phyloP scores from a whole-genome alignment of 495 filamentous ascomycete genomes.

The Cercophora samala region DNA sequence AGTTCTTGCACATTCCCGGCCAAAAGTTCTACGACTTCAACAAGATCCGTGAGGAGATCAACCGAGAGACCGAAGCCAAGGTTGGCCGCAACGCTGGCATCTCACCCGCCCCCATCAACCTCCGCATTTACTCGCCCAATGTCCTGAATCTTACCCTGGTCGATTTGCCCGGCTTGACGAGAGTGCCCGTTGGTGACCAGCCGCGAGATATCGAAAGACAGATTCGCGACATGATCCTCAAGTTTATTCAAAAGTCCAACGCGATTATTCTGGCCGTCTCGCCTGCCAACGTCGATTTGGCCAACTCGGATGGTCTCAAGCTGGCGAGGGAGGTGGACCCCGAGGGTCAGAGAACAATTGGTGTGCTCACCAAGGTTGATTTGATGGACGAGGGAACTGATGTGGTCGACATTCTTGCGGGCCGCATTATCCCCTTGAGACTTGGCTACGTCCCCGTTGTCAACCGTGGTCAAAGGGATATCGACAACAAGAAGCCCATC shows the following conservation, averaged over 20 bases:
- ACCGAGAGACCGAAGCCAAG: slow-evolving; percentile 93
- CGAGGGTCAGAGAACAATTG: slow-evolving; percentile 96
- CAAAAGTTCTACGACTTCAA: slow-evolving; percentile 99
- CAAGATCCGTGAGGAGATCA: slow-evolving; percentile 98
- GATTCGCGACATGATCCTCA: slow-evolving; percentile 97
- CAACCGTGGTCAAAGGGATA: slow-evolving; percentile 97
- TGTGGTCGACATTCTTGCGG: slow-evolving; percentile 98
- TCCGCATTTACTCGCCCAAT: slow-evolving; percentile 96
- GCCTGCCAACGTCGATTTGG: slow-evolving; percentile 93
- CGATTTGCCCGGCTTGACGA: slow-evolving; percentile 94
- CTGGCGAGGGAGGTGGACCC: slow-evolving; percentile 96
- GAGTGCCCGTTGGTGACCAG: slow-evolving; percentile 97
- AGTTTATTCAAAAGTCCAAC: slow-evolving; percentile 97
- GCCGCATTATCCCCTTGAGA: slow-evolving; percentile 92
- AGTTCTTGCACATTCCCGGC: slow-evolving; percentile 97
- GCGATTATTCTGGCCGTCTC: slow-evolving; percentile 98
- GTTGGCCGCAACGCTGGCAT: slow-evolving; percentile 96
- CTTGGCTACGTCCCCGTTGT: slow-evolving; percentile 98
- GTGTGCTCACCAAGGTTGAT: slow-evolving; percentile 98
- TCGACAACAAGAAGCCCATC: slow-evolving; percentile 93
- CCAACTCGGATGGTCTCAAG: slow-evolving; percentile 97
- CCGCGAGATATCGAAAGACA: slow-evolving; percentile 97
- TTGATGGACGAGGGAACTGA: slow-evolving; percentile 99
- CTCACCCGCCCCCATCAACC: slow-evolving; percentile 91
- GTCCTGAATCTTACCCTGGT: slow-evolving; percentile 97